Evolutionary conservation across 2,329 filamentous ascomycete species (phyloP).

Genomic region (Orbilia javanica): DNA sequence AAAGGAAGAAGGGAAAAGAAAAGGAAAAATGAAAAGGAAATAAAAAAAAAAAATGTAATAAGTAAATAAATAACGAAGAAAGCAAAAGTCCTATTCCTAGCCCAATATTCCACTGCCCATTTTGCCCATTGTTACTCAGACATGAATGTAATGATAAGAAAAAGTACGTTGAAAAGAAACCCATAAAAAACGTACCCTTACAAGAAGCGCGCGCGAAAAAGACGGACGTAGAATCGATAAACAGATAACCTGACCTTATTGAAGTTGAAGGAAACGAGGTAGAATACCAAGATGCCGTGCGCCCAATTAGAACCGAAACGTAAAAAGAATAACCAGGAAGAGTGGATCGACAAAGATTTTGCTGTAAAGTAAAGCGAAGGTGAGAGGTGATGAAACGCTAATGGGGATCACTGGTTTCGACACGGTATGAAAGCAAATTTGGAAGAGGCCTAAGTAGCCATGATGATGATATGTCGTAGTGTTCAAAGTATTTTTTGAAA

Average conservation of each 20-base stretch:
- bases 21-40: neutral
- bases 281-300: conserved; percentile 52
- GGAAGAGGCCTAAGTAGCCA: neutral
- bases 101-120: conserved; percentile 38
- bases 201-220: conserved; percentile 32
- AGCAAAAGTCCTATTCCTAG: conserved; percentile 31
- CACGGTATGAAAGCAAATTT: conserved; percentile 19
- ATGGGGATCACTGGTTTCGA: conserved; percentile 43
- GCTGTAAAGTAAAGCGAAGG: conserved; percentile 32
- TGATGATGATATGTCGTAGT: conserved; percentile 6
- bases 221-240: conserved; percentile 29
- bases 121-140: conserved; percentile 47
- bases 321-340: conserved; percentile 25
- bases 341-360: conserved; percentile 1
- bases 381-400: conserved; percentile 47
- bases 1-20: neutral
- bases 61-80: conserved; percentile 30
- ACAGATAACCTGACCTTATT: conserved; percentile 49
- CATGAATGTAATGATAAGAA: conserved; percentile 35
- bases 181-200: conserved; percentile 44
- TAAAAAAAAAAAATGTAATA: neutral
- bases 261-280: conserved; percentile 29
- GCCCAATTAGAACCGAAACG: conserved; percentile 48
- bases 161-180: conserved; percentile 24
- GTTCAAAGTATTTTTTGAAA: conserved; percentile 9